Evolutionary conservation across 2,329 filamentous ascomycete species (phyloP).

Genomic region (Biscogniauxia marginata): DNA sequence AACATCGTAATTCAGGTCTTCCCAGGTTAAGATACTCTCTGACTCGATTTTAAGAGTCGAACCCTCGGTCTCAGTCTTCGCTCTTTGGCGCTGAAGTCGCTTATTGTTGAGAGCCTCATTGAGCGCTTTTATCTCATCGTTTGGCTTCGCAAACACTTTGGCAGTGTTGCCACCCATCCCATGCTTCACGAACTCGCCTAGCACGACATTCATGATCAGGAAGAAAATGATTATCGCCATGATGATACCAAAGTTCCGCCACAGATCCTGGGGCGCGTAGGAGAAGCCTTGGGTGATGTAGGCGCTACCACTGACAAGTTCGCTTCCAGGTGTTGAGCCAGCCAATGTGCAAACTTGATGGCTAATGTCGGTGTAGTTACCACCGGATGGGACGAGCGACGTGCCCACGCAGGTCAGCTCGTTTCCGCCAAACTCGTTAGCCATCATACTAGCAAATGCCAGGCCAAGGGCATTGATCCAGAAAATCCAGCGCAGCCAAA

Average conservation of each 20-base stretch:
- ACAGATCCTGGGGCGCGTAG: constrained; percentile 66
- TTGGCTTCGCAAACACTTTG: constrained; percentile 72
- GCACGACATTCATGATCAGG: constrained; percentile 69
- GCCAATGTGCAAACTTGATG: constrained; percentile 80
- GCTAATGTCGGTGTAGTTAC: constrained; percentile 66
- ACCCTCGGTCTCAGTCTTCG: constrained; percentile 43
- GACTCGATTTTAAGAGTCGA: constrained; percentile 57
- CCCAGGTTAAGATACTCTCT: constrained; percentile 77
- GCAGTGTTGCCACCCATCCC: constrained; percentile 79
- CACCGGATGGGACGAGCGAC: constrained; percentile 69
- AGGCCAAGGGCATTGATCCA: constrained; percentile 75
- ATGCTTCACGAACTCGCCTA: constrained; percentile 76
- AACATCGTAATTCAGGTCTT: constrained; percentile 76
- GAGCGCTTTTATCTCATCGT: constrained; percentile 63
- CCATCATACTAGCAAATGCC: constrained; percentile 76
- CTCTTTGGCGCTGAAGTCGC: constrained; percentile 53
- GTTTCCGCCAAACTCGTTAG: constrained; percentile 76
- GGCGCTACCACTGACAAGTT: constrained; percentile 60
- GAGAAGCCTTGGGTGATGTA: constrained; percentile 70
- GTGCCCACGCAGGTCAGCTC: constrained; percentile 66
- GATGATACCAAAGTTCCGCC: constrained; percentile 84
- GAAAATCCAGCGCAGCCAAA: constrained; percentile 78
- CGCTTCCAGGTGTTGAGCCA: constrained; percentile 66
- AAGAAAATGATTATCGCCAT: constrained; percentile 73
- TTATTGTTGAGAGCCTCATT: constrained; percentile 63